Base-by-base conservation (phyloP, 2,329 filamentous ascomycete species). In the Ascochyta pisi region DNA sequence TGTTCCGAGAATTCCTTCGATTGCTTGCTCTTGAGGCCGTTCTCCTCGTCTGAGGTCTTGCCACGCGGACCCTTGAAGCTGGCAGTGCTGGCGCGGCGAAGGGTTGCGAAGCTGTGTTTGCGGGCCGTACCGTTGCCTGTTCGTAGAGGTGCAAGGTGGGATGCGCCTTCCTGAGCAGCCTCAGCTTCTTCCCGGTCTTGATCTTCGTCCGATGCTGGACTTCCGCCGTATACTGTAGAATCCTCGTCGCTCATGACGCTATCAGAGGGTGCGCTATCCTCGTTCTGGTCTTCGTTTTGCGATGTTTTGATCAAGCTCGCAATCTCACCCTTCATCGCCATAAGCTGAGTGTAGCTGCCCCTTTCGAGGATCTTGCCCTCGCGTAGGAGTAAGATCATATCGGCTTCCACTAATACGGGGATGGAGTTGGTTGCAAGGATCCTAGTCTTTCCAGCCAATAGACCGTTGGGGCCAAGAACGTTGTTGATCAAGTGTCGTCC, bases 341-440 rank as follows among this genome's bases (percentile, higher is more conserved):
- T 87, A 31, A 98, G 83, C 73, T 97, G 91, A 64, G 89, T 87
- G 75, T 95, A 98, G 1, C 93, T 96, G 35, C 95, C 95, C 65
- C 89, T 88, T 74, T 99, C 95, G 34, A 90, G 82, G 50, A 98
- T 87, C 58, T 87, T 87, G 47, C 92, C 91, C 45, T 96, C 91
- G 62, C 90, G 88, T 43, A 99, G 78, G 50, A 99, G 82, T 46
- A 87, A 89, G 67, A 99, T 94, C 75, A 89, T 95, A 75, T 96
- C 91, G 0, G 95, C 90, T 73, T 96, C 90, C 69, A 89, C 87
- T 29, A 99, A 81, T 5, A 99, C 92, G 6, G 92, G 87, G 54
- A 99, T 97, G 0, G 95, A 90, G 73, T 99, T 99, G 19, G 95
- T 99, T 9, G 95, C 93, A 45, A 99, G 82, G 50, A 99, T 90